A percentile compares a stretch with the other conserved stretches of the same genome.
Conservation (phyloP, 1,284 basidiomycete species). For the Phlebopus sp. region DNA sequence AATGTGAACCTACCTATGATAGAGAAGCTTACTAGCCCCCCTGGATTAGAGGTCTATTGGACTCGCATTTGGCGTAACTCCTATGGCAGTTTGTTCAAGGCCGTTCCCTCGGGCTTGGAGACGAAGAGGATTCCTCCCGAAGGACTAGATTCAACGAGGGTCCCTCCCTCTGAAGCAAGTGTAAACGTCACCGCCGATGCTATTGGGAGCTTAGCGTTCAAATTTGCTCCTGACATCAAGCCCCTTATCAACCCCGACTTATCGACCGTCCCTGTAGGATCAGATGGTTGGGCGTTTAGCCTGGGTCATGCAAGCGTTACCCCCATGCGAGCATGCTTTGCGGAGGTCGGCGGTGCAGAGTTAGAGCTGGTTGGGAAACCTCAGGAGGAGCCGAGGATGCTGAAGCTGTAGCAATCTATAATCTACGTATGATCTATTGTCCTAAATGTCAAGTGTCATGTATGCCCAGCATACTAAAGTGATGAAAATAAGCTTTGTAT, state of each 20-base stretch:
- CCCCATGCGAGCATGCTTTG: conserved; percentile 71
- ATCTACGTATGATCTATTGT: conserved; percentile 10
- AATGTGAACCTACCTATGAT: conserved; percentile 81
- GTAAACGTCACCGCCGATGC: conserved; percentile 20
- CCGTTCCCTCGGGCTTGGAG: conserved; percentile 30
- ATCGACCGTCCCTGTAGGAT: conserved; percentile 64
- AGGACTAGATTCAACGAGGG: conserved; percentile 41
- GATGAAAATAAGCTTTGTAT: conserved; percentile 16
- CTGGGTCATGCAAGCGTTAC: conserved; percentile 71
- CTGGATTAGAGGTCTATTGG: conserved; percentile 65
- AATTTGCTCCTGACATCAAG: conserved; percentile 77
- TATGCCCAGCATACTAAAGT: conserved; percentile 12
- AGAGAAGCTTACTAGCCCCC: conserved; percentile 51
- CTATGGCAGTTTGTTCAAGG: conserved; percentile 72
- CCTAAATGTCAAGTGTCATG: conserved; percentile 9
- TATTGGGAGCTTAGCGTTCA: conserved; percentile 60
- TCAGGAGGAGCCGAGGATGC: conserved; percentile 41
- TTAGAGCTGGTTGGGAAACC: conserved; percentile 33
- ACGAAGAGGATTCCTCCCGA: conserved; percentile 31
- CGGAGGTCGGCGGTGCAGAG: conserved; percentile 45
- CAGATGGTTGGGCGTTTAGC: conserved; percentile 78
- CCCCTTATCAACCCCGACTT: conserved; percentile 63
- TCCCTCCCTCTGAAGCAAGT: background rate
- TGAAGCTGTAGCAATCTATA: conserved; percentile 43
- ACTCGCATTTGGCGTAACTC: conserved; percentile 76